Evolutionary conservation across 2,329 filamentous ascomycete species (phyloP).

Genomic region (Delphinella strobiligena): DNA sequence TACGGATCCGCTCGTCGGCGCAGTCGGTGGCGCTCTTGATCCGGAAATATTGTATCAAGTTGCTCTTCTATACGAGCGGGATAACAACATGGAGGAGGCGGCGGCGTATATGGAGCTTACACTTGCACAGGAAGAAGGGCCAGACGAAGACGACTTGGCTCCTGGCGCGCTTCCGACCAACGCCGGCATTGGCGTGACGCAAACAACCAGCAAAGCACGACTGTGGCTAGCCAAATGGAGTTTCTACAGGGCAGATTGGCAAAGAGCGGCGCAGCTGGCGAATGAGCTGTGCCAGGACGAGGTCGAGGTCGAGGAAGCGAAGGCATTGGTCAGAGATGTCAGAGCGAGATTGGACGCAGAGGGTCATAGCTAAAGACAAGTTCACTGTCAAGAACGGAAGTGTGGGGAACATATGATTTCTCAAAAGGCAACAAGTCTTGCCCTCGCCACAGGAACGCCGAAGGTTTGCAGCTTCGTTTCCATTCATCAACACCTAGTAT

Average conservation of each 20-base stretch:
- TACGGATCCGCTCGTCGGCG: constrained; percentile 33
- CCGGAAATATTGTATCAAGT: constrained; percentile 87
- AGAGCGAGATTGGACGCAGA: constrained; percentile 55
- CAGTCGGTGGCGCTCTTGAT: constrained; percentile 54
- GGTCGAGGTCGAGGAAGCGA: constrained; percentile 92
- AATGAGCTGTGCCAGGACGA: constrained; percentile 92
- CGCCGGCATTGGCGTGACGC: constrained; percentile 68
- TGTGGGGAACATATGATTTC: too few species aligned
- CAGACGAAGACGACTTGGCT: constrained; percentile 24
- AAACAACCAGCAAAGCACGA: constrained; percentile 80
- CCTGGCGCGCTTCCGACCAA: constrained; percentile 20
- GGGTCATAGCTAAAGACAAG: too few species aligned
- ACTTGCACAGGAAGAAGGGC: constrained; percentile 78
- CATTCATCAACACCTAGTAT: neutral
- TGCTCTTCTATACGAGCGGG: constrained; percentile 72
- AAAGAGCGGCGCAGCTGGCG: constrained; percentile 65
- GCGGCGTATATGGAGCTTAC: constrained; percentile 94
- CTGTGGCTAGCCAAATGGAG: constrained; percentile 86
- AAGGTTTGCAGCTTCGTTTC: constrained; percentile 1
- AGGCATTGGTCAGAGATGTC: constrained; percentile 79
- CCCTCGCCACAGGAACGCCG: too few species aligned
- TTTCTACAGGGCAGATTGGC: constrained; percentile 63
- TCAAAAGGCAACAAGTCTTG: too few species aligned
- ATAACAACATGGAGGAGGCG: constrained; percentile 66
- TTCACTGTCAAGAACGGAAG: too few species aligned